Evolutionary conservation across 2,329 filamentous ascomycete species (phyloP), one percentile per base, ranked within the genome.

Genomic region (Sclerotinia subarctica): DNA sequence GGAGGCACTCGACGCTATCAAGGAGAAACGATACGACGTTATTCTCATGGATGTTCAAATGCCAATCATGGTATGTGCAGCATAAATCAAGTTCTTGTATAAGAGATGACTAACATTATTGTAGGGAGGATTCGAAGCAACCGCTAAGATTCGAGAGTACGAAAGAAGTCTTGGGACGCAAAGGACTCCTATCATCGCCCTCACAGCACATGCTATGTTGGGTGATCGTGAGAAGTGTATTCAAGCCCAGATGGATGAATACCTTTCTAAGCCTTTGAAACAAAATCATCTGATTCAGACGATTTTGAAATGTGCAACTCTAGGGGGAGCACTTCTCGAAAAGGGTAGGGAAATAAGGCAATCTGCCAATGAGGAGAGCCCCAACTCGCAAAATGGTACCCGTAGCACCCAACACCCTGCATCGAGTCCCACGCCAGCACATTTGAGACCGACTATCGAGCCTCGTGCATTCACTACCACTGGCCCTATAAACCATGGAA

Each of bases 21-120:
- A 96, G 83, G 88, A 90, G 78, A 94, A 91, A 81, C 90, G 92
- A 77, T 99, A 96, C 78, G 95, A 99, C 78, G 92, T 97, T 70
- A 95, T 99, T 72, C 85, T 99, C 60, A 99, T 99, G 95, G 95
- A 99, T 77, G 95, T 99, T 24, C 95, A 98, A 78, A 99, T 99
- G 95, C 95, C 95, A n/a, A 91, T 98, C 76, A 98, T 98, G 94
- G 89, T 91, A 81, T 82, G 87, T 67, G 6, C 35, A 69, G 46
- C n/a, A 47, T 64, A 13, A 56, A 52, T 49, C 24, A 38, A 54
- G 38, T 2, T 58, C 17, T 24, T 8, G 47, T 4, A 26, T 11
- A 8, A 42, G 24, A 46, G 24, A 47, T n/a, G 24, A 49, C 79
- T 85, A 77, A 85, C 76, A 58, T 8, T n/a, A 66, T 26, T 21